These are phyloP conservation scores for Cymodocea nodosa DNA, from an alignment of 116 monocot species.

Conservation along the genomic window DNA sequence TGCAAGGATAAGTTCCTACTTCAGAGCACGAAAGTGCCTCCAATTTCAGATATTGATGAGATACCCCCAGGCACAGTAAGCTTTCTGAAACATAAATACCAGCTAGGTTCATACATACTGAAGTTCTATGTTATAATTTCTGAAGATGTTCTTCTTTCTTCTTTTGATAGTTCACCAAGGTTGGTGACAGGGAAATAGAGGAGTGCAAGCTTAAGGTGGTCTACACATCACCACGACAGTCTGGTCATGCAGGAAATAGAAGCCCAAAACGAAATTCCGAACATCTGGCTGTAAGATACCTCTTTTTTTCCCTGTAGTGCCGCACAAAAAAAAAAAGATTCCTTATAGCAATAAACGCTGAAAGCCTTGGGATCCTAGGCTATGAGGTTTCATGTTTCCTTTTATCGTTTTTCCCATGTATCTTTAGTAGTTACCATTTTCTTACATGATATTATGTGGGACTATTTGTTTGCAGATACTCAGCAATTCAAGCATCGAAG, in stretches of 20 bases:
- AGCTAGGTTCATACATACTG: neutral
- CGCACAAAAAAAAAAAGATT: no score
- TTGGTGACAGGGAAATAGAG: conserved; percentile 54
- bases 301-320: neutral
- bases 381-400: neutral
- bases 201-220: conserved; percentile 74
- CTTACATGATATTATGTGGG: neutral
- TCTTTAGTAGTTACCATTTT: neutral
- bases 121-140: neutral
- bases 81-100: neutral
- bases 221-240: conserved; percentile 19
- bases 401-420: neutral
- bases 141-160: neutral
- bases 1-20: conserved; percentile 94
- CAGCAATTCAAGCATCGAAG: conserved; percentile 20
- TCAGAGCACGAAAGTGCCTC: conserved; percentile 68
- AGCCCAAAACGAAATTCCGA: conserved; percentile 19
- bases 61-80: conserved; percentile 63
- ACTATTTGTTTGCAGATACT: conserved; percentile 14
- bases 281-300: conserved; percentile 22
- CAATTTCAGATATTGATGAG: conserved; percentile 66
- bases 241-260: conserved; percentile 19
- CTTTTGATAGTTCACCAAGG: conserved; percentile 55
- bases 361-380: neutral
- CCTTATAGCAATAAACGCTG: neutral